Percentiles rank a stretch among this genome's conserved stretches.
These are phyloP conservation scores for Isoetes taiwanensis DNA, from an alignment of 75 land plant genomes.

Conservation along the genomic window DNA sequence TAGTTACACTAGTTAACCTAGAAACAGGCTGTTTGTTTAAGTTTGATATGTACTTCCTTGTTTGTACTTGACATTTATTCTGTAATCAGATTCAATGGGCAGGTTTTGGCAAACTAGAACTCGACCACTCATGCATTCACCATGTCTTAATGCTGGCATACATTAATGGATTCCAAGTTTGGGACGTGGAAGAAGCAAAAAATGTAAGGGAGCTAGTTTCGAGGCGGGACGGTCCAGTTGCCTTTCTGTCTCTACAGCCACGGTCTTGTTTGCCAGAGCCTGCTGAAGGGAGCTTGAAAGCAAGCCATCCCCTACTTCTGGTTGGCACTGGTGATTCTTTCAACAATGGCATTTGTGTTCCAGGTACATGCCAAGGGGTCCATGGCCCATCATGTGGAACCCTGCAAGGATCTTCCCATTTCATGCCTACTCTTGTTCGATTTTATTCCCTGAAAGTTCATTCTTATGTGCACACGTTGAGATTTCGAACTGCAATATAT, in stretches of 20 bases:
- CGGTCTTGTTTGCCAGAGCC: too few species aligned
- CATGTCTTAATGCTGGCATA: slow-evolving; percentile 61
- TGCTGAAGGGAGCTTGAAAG: slow-evolving; percentile 42
- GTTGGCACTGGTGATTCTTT: slow-evolving; percentile 39
- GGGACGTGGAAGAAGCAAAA: slow-evolving; percentile 78
- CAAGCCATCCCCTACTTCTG: slow-evolving; percentile 47
- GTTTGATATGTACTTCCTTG: too few species aligned
- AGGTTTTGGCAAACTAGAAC: slow-evolving; percentile 76
- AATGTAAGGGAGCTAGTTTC: slow-evolving; percentile 63
- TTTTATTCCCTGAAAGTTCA: slow-evolving; percentile 67
- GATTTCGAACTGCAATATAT: slow-evolving; percentile 62
- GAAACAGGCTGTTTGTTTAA: too few species aligned
- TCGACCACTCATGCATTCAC: slow-evolving; percentile 26
- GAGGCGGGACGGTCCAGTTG: slow-evolving; percentile 76
- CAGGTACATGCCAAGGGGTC: too few species aligned
- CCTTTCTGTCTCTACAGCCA: slow-evolving; percentile 62
- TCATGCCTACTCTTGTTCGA: slow-evolving; percentile 46
- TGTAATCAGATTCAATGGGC: slow-evolving; percentile 96
- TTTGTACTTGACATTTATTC: too few species aligned
- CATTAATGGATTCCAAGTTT: slow-evolving; percentile 77
- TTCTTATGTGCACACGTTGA: slow-evolving; percentile 52
- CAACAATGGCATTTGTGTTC: slow-evolving; percentile 11
- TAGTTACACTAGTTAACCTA: too few species aligned
- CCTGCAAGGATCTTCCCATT: slow-evolving; percentile 16
- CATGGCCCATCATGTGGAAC: slow-evolving; percentile 24